Evolutionary conservation across 164 flowering plant genomes (phyloP).

Genomic region (Umbellularia californica): DNA sequence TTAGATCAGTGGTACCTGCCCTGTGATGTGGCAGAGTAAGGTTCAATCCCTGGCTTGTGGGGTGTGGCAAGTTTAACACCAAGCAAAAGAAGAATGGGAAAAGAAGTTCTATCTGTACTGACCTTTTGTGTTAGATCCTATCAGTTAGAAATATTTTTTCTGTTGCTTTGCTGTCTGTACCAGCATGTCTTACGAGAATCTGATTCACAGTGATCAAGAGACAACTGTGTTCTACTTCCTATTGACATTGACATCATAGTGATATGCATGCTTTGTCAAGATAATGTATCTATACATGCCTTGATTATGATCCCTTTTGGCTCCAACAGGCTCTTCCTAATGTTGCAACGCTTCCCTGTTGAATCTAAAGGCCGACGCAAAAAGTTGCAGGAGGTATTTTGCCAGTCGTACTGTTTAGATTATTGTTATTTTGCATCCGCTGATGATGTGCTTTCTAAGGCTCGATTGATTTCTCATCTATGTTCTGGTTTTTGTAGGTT

Average conservation of each 20-base stretch:
- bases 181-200: neutral
- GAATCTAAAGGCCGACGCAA: slow-evolving; percentile 95
- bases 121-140: no score
- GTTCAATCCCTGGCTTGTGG: no score
- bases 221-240: neutral
- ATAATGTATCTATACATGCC: neutral
- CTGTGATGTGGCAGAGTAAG: no score
- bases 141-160: no score
- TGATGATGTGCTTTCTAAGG: neutral
- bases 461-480: neutral
- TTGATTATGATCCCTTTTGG: neutral
- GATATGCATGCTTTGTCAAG: neutral
- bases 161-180: neutral
- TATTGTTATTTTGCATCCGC: neutral
- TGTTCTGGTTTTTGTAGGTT: slow-evolving; percentile 45
- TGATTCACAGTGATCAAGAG: neutral
- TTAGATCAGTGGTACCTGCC: no score
- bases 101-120: no score
- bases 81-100: no score
- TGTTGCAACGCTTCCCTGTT: slow-evolving; percentile 91
- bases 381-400: slow-evolving; percentile 86
- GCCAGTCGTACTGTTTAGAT: neutral
- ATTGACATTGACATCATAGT: neutral
- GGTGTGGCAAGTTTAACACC: no score
- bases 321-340: slow-evolving; percentile 70